Percentiles rank a stretch among this genome's conserved stretches.
phyloP scores from a whole-genome alignment of 2,329 filamentous ascomycete species.

The Apiospora pterosperma region DNA sequence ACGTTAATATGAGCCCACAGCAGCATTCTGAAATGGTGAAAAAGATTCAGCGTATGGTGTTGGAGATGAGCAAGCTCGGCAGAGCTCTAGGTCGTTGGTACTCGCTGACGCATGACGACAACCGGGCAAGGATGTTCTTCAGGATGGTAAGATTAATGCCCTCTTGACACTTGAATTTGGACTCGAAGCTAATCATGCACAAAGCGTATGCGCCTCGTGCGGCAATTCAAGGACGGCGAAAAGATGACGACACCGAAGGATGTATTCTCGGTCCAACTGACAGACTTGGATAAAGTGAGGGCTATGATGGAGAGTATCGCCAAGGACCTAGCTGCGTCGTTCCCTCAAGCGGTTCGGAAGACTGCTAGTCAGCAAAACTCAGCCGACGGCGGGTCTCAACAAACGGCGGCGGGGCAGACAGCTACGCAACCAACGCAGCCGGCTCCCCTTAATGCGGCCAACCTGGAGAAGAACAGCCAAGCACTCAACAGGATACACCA shows the following conservation, averaged over 20 bases:
- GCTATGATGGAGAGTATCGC: slow-evolving; percentile 49
- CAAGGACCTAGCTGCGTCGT: slow-evolving; percentile 37
- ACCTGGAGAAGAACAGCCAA: slow-evolving; percentile 50
- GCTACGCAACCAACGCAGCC: slow-evolving; percentile 22
- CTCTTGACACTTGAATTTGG: neutral
- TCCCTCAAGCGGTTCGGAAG: slow-evolving; percentile 6
- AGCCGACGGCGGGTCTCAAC: slow-evolving; percentile 19
- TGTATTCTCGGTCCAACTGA: slow-evolving; percentile 46
- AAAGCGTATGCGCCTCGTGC: slow-evolving; percentile 50
- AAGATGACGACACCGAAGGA: slow-evolving; percentile 42
- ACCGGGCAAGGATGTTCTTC: slow-evolving; percentile 49
- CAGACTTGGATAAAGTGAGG: slow-evolving; percentile 48
- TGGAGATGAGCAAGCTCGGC: slow-evolving; percentile 42
- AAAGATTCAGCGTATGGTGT: slow-evolving; percentile 39
- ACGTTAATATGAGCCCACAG: slow-evolving; percentile 44
- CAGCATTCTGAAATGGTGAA: slow-evolving; percentile 40
- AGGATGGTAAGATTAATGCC: slow-evolving; percentile 40
- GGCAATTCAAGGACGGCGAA: slow-evolving; percentile 44
- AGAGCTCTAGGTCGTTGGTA: slow-evolving; percentile 47
- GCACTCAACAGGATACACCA: slow-evolving; percentile 45
- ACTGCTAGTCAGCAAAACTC: neutral
- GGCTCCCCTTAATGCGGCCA: slow-evolving; percentile 41
- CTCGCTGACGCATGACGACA: slow-evolving; percentile 43
- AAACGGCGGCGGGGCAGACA: slow-evolving; percentile 26
- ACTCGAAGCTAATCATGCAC: slow-evolving; percentile 26